Evolutionary conservation across 2,329 filamentous ascomycete genomes (phyloP).

Genomic region (Xenosphaeropsis pyriputrescens): DNA sequence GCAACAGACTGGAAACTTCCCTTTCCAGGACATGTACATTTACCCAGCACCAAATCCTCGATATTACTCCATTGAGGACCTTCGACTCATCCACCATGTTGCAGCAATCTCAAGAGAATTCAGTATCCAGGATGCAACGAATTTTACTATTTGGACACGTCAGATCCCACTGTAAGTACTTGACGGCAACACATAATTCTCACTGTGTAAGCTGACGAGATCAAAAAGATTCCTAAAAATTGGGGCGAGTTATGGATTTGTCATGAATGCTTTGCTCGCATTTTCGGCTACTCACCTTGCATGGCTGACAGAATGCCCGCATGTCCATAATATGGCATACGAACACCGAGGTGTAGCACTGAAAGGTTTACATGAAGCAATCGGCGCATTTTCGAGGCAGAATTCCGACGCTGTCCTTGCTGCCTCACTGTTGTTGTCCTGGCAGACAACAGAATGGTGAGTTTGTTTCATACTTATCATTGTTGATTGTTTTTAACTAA

Average conservation of each 20-base stretch:
- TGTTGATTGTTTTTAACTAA: too few species aligned
- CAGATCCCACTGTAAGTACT: slow-evolving; percentile 75
- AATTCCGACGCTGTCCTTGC: slow-evolving; percentile 88
- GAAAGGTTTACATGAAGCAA: slow-evolving; percentile 77
- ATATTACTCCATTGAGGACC: slow-evolving; percentile 59
- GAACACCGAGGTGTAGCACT: slow-evolving; percentile 78
- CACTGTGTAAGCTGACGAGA: slow-evolving; percentile 14
- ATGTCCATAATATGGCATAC: slow-evolving; percentile 78
- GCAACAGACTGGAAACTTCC: slow-evolving; percentile 72
- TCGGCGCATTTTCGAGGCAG: slow-evolving; percentile 67
- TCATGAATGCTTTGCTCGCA: slow-evolving; percentile 85
- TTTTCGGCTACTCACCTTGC: slow-evolving; percentile 93
- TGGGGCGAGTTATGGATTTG: slow-evolving; percentile 68
- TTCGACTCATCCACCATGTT: slow-evolving; percentile 83
- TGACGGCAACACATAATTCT: too few species aligned
- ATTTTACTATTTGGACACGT: slow-evolving; percentile 83
- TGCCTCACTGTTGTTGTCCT: slow-evolving; percentile 81
- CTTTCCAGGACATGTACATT: slow-evolving; percentile 68
- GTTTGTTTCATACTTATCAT: slow-evolving; percentile 17
- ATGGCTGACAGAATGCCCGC: slow-evolving; percentile 72
- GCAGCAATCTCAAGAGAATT: slow-evolving; percentile 76
- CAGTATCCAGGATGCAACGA: slow-evolving; percentile 59
- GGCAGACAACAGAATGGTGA: slow-evolving; percentile 95
- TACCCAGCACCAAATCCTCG: slow-evolving; percentile 62
- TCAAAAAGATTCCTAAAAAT: slow-evolving; percentile 59